Evolutionary conservation across 495 filamentous ascomycete species (phyloP), one percentile per base, ranked within the genome.

Genomic region (Daldinia childiae): DNA sequence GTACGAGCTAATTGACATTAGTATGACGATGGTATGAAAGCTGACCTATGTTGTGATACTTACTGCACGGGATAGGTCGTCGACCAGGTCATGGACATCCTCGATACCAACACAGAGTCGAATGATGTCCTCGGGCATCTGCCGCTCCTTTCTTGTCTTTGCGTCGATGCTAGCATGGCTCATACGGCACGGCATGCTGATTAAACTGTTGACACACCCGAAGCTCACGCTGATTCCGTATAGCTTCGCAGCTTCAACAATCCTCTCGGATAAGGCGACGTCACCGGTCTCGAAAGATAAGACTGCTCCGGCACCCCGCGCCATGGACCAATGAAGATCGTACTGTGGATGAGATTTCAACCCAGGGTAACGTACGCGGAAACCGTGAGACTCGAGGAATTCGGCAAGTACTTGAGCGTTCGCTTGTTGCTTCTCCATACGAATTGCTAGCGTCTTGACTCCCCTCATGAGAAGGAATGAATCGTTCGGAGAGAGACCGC

Each of bases 151-250:
- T 73, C 95, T 85, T 63, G 94, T 97, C 85, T 95, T 95, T 66
- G 91, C 92, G 79, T 98, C 96, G 78, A 99, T 99, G 77, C 94
- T 97, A 21, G 95, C 95, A 83, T 99, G 95, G 80, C 96, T 98
- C 95, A 99, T 99, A 66, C 92, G 93, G 74, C 95, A 99, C 11
- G 95, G 95, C 95, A 99, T 97, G 81, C 93, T 97, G 80, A 99
- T 99, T 80, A 99, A 79, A 81, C 92, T 95, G 81, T 99, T 99
- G 50, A 99, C 96, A 80, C 96, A 98, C 38, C 95, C 95, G 78
- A 99, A 99, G 72, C 92, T 95, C 59, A 99, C 95, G 68, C 91
- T 93, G 69, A 99, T 99, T 19, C 91, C 93, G 91, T 94, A 99
- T 27, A 99, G 82, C 70, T 92, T 87, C 4, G 95, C 92, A 38